A percentile compares a stretch with the other conserved stretches of the same genome.
phyloP scores from a whole-genome alignment of 1,284 basidiomycete species.

The Inonotus hispidus region DNA sequence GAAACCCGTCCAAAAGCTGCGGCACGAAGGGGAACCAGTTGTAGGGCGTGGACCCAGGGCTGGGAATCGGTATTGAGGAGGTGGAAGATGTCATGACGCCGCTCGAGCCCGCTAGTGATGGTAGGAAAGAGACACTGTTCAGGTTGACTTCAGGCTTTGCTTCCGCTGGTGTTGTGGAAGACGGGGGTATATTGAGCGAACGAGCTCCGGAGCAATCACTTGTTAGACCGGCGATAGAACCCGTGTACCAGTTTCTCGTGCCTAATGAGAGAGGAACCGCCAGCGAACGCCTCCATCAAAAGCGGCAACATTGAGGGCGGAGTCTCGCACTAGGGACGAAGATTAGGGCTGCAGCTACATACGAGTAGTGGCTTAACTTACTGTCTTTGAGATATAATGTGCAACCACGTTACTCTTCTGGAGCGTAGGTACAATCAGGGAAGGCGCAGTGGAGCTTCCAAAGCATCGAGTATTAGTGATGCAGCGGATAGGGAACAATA shows the following conservation, averaged over 20 bases:
- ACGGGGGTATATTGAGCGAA: too few relatives aligned
- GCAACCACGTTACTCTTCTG: conserved; percentile 11
- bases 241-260: conserved; percentile 9
- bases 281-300: background rate
- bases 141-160: background rate
- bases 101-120: too few relatives aligned
- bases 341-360: background rate
- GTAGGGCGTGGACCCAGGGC: background rate
- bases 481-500: background rate
- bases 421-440: conserved; percentile 1
- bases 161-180: background rate
- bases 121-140: background rate
- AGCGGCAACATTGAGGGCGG: background rate
- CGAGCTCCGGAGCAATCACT: too few relatives aligned
- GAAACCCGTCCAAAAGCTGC: background rate
- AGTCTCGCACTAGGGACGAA: background rate
- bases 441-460: background rate
- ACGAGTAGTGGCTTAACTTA: background rate
- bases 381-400: conserved; percentile 16
- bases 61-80: background rate
- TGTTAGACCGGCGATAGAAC: background rate
- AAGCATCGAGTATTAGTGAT: background rate
- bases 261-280: conserved; percentile 2
- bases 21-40: background rate
- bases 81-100: too few relatives aligned